Evolutionary conservation across 164 flowering plant species (phyloP).

Genomic region (Annona cherimola): DNA sequence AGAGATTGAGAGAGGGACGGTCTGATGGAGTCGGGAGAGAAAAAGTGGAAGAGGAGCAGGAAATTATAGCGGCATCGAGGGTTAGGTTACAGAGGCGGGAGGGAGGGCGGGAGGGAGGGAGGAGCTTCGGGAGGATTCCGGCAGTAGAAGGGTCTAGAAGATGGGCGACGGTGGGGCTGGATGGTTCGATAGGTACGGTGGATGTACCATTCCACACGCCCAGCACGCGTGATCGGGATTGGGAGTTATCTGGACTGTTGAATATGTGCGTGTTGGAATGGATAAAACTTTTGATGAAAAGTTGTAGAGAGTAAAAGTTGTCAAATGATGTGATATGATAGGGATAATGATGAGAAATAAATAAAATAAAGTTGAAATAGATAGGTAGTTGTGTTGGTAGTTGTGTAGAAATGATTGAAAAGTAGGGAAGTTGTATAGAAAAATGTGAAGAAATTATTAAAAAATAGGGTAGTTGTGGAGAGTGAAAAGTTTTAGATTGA

Average conservation of each 20-base stretch:
- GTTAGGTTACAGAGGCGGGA: not conserved
- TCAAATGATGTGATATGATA: no score
- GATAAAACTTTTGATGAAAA: no score
- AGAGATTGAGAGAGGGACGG: not conserved
- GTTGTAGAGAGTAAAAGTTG: no score
- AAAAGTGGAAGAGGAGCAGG: not conserved
- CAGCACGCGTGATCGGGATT: not conserved
- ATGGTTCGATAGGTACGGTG: not conserved
- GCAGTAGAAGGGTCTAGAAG: not conserved
- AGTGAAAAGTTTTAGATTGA: no score
- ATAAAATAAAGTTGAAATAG: no score
- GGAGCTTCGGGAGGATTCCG: slow-evolving; percentile 1
- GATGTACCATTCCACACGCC: not conserved
- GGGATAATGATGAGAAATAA: no score
- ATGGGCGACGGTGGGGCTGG: not conserved
- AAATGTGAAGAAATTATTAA: no score
- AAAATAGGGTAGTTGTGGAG: no score
- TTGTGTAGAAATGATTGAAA: no score
- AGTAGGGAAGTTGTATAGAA: no score
- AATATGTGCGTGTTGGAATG: no score
- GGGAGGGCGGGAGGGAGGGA: not conserved
- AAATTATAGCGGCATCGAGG: not conserved
- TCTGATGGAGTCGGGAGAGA: not conserved
- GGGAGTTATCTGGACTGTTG: not conserved
- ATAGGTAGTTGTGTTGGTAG: no score